Percentiles rank a stretch among this genome's conserved stretches.
Evolutionary conservation across 768 basidiomycete genomes (phyloP).

Genomic region (Pholiota conissans): DNA sequence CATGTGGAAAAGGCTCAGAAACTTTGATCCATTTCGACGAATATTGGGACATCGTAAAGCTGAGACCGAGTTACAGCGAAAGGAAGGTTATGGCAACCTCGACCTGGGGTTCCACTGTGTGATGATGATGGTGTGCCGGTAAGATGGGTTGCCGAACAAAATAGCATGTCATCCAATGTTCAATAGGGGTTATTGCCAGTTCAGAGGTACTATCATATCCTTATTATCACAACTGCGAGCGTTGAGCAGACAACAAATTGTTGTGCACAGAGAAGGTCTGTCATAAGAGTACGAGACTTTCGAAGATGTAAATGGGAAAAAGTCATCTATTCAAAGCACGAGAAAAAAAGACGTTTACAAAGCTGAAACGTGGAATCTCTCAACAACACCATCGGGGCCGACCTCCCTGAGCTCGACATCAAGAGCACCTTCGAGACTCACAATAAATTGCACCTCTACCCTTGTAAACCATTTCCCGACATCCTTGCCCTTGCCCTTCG

Average conservation of each 20-base stretch:
- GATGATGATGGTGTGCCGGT: neutral
- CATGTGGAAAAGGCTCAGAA: slow-evolving; percentile 44
- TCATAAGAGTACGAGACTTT: too few relatives aligned
- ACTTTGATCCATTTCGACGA: slow-evolving; percentile 49
- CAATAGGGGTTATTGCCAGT: neutral
- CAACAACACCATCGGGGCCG: slow-evolving; percentile 25
- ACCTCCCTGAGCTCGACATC: slow-evolving; percentile 39
- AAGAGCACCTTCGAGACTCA: slow-evolving; percentile 37
- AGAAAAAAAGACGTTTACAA: slow-evolving; percentile 5
- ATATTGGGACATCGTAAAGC: slow-evolving; percentile 26
- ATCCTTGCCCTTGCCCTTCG: slow-evolving; percentile 36
- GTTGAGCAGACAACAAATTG: too few relatives aligned
- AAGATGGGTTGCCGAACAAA: neutral
- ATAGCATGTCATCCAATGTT: neutral
- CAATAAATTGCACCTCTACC: slow-evolving; percentile 45
- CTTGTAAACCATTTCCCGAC: slow-evolving; percentile 50
- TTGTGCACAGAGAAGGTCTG: too few relatives aligned
- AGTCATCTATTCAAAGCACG: neutral
- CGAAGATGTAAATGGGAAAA: too few relatives aligned
- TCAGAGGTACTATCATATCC: too few relatives aligned
- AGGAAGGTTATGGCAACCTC: neutral
- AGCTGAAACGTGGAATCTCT: slow-evolving; percentile 16
- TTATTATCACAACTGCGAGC: too few relatives aligned
- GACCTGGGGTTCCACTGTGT: neutral
- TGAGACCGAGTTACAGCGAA: neutral